Conservation (phyloP, 805 yeast species). For the Candida tammaniensis region DNA sequence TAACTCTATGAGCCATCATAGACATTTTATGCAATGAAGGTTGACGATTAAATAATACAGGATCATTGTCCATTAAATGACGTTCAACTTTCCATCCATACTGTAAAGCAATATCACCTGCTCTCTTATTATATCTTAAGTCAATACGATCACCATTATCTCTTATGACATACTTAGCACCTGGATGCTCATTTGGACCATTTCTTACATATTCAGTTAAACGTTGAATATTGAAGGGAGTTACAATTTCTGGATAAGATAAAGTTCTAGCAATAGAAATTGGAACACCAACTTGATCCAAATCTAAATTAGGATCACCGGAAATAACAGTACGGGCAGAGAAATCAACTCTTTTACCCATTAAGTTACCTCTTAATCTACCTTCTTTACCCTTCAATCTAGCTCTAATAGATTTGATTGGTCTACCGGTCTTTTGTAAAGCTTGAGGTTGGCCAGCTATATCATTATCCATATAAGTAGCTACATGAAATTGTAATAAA, state of each 20-base stretch:
- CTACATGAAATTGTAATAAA: constrained; percentile 93
- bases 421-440: constrained; percentile 96
- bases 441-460: constrained; percentile 99
- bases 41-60: constrained; percentile 97
- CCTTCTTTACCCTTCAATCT: constrained; percentile 99
- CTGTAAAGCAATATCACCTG: constrained; percentile 96
- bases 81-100: constrained; percentile 99
- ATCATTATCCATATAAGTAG: constrained; percentile 99
- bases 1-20: constrained; percentile 99
- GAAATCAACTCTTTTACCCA: constrained; percentile 99
- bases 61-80: constrained; percentile 96
- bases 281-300: constrained; percentile 99
- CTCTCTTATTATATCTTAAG: constrained; percentile 92
- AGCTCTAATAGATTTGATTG: constrained; percentile 98
- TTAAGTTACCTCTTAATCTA: constrained; percentile 94
- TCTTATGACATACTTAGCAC: constrained; percentile 97
- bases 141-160: constrained; percentile 99
- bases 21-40: constrained; percentile 99
- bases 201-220: constrained; percentile 91
- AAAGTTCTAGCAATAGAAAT: constrained; percentile 92
- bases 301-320: constrained; percentile 96
- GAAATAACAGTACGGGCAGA: constrained; percentile 99
- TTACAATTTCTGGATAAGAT: constrained; percentile 95
- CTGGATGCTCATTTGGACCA: constrained; percentile 99
- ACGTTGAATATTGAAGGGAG: constrained; percentile 94